phyloP scores from a whole-genome alignment of 2,329 filamentous ascomycete genomes.

The Fusarium continuum region DNA sequence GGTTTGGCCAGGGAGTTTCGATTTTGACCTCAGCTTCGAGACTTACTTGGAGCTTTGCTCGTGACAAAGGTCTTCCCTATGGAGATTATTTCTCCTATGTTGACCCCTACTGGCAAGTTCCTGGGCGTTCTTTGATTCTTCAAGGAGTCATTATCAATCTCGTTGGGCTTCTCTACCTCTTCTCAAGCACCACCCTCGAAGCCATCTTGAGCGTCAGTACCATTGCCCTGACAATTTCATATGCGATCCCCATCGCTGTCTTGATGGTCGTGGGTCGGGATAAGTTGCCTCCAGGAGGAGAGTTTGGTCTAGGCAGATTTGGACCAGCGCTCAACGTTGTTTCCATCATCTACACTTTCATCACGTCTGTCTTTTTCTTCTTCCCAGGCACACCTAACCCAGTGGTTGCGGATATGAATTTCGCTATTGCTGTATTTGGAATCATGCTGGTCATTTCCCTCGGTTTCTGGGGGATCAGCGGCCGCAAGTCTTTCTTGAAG shows the following conservation, averaged over 20 bases:
- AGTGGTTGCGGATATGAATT: conserved; percentile 61
- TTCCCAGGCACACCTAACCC: conserved; percentile 59
- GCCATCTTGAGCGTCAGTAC: conserved; percentile 65
- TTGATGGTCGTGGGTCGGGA: conserved; percentile 61
- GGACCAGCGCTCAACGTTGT: conserved; percentile 55
- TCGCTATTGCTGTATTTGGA: conserved; percentile 64
- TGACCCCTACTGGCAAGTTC: conserved; percentile 60
- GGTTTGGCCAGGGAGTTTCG: conserved; percentile 61
- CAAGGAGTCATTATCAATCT: conserved; percentile 54
- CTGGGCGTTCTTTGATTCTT: conserved; percentile 60
- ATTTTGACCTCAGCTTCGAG: conserved; percentile 61
- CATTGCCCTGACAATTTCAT: conserved; percentile 63
- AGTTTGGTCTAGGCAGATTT: conserved; percentile 56
- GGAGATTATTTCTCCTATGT: conserved; percentile 55
- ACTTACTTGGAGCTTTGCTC: conserved; percentile 63
- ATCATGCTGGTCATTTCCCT: conserved; percentile 61
- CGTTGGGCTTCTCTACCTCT: conserved; percentile 64
- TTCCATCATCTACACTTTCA: conserved; percentile 59
- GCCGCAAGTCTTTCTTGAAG: conserved; percentile 48
- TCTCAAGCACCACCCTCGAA: conserved; percentile 61
- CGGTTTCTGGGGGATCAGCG: conserved; percentile 60
- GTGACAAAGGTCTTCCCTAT: conserved; percentile 58
- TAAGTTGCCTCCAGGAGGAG: conserved; percentile 54
- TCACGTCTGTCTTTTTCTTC: conserved; percentile 65
- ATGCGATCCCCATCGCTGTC: conserved; percentile 57